Percentiles rank a stretch among this genome's conserved stretches.
These are phyloP conservation scores for Juncus inflexus DNA, from an alignment of 176 grass and related monocot genomes.

Conservation along the genomic window DNA sequence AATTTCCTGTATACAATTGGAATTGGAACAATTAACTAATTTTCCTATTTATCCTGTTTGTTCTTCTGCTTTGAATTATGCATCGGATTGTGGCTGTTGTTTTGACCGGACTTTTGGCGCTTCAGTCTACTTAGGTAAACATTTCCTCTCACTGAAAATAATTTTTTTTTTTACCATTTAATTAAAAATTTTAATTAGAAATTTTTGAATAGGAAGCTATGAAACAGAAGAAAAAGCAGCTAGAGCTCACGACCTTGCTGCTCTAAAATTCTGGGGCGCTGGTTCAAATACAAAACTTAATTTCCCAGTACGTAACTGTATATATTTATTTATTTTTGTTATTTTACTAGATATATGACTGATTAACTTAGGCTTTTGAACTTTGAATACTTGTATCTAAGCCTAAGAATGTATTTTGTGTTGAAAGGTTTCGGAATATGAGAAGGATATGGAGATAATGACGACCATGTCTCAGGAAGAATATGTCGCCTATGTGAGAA, in stretches of 20 bases:
- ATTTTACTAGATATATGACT: not conserved
- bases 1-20: not conserved
- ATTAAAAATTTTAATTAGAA: constrained; percentile 27
- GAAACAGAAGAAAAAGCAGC: constrained; percentile 91
- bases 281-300: constrained; percentile 66
- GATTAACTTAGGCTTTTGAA: constrained; percentile 21
- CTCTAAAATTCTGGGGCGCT: constrained; percentile 85
- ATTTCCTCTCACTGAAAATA: not conserved
- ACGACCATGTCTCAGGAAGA: constrained; percentile 85
- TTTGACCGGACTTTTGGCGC: constrained; percentile 22
- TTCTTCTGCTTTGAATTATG: constrained; percentile 3
- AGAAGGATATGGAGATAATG: constrained; percentile 78
- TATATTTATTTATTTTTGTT: constrained; percentile 6
- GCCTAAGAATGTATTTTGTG: not conserved
- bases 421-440: constrained; percentile 67
- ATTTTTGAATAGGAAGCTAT: constrained; percentile 69
- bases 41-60: not conserved
- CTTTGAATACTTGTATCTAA: constrained; percentile 5
- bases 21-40: not conserved
- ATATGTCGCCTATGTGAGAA: constrained; percentile 85
- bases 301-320: constrained; percentile 54
- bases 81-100: constrained; percentile 8
- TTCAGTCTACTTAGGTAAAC: constrained; percentile 88
- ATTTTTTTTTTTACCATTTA: constrained; percentile 14
- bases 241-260: constrained; percentile 88